These are phyloP conservation scores for Dysphania ambrosioides DNA, from an alignment of 148 eudicot genomes.

Conservation along the genomic window DNA sequence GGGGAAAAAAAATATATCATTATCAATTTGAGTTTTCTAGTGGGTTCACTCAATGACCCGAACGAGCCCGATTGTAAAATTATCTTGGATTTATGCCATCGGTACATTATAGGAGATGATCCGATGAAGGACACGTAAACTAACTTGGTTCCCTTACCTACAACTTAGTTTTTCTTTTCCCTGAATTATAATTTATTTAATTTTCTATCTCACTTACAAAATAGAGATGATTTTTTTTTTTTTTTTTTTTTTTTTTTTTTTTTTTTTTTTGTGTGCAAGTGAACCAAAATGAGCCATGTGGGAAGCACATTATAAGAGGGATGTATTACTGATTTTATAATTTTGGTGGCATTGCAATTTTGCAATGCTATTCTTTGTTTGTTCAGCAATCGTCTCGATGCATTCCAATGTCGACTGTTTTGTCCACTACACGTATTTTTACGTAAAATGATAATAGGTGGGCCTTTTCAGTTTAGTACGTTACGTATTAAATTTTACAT, in stretches of 20 bases:
- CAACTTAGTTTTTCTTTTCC: no score
- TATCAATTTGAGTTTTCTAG: background rate
- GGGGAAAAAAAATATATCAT: no score
- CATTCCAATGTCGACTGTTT: background rate
- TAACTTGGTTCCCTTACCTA: no score
- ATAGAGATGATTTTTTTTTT: no score
- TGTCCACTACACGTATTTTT: background rate
- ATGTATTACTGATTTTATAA: background rate
- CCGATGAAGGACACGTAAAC: constrained; percentile 9
- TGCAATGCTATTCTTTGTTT: background rate
- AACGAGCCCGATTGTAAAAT: background rate
- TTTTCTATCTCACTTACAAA: no score
- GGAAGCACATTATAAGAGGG: constrained; percentile 14
- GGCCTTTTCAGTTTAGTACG: no score
- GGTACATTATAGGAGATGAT: no score
- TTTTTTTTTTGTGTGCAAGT: background rate
- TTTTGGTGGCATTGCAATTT: background rate
- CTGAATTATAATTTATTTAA: no score
- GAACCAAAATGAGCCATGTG: constrained; percentile 25
- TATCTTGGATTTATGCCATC: background rate
- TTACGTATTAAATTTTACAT: no score
- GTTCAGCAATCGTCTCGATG: background rate
- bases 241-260: no score
- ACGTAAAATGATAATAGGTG: no score
- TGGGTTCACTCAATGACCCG: constrained; percentile 1